Percentiles rank a stretch among this genome's conserved stretches.
phyloP scores from a whole-genome alignment of 768 basidiomycete genomes.

The Mycena sanguinolenta region DNA sequence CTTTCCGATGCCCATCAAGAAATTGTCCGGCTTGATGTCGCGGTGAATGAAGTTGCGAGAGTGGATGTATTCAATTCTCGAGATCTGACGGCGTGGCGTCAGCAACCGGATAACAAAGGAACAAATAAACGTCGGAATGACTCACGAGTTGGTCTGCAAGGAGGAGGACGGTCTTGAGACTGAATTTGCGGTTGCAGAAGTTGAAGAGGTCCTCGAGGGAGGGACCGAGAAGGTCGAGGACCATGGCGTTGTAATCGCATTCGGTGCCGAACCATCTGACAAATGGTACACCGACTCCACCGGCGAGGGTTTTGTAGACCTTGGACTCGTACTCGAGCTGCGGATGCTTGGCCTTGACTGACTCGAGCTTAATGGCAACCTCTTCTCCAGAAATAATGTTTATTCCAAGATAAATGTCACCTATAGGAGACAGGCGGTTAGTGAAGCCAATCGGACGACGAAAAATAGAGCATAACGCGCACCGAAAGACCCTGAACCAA shows the following conservation, averaged over 20 bases:
- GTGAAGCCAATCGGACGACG: constrained; percentile 6
- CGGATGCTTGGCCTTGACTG: constrained; percentile 99
- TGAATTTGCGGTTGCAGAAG: constrained; percentile 98
- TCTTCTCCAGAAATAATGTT: constrained; percentile 99
- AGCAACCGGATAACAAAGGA: constrained; percentile 37
- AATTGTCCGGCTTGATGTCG: constrained; percentile 99
- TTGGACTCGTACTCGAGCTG: constrained; percentile 99
- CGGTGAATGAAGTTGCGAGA: constrained; percentile 98
- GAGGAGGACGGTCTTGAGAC: constrained; percentile 94
- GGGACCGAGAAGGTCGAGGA: constrained; percentile 94
- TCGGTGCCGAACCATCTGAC: constrained; percentile 96
- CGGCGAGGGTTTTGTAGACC: constrained; percentile 97
- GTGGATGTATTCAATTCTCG: constrained; percentile 99
- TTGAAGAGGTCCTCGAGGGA: constrained; percentile 94
- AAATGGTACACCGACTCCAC: constrained; percentile 98
- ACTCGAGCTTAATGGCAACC: constrained; percentile 99
- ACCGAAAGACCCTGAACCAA: constrained; percentile 99
- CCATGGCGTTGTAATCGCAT: constrained; percentile 99
- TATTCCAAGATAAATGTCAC: constrained; percentile 99
- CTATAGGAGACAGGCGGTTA: constrained; percentile 55
- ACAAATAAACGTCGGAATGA: constrained; percentile 38
- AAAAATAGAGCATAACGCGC: constrained; percentile 44
- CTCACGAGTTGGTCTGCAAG: constrained; percentile 96
- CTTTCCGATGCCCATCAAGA: constrained; percentile 99
- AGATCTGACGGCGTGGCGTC: constrained; percentile 72